These are phyloP conservation scores for Boletus pseudo-olivaceus DNA, from an alignment of 768 basidiomycete genomes.

Conservation along the genomic window DNA sequence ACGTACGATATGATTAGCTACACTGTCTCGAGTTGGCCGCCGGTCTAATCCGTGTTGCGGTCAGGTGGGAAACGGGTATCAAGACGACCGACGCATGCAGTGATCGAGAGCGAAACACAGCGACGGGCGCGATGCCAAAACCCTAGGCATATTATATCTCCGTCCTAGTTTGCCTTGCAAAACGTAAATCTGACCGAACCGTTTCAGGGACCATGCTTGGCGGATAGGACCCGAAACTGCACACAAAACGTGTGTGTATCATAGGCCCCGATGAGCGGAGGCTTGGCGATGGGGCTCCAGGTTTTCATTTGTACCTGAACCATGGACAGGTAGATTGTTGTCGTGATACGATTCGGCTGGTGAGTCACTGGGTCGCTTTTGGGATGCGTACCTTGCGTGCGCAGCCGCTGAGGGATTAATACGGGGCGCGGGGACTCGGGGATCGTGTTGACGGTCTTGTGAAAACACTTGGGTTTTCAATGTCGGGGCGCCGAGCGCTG, in stretches of 20 bases:
- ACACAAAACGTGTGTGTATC: background rate
- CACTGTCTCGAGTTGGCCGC: background rate
- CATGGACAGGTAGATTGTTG: background rate
- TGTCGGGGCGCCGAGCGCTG: background rate
- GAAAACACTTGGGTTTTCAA: background rate
- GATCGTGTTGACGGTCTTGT: background rate
- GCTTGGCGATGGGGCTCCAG: background rate
- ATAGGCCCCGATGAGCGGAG: background rate
- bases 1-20: slow-evolving; percentile 16
- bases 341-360: background rate
- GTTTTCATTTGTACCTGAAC: background rate
- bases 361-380: background rate
- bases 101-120: background rate
- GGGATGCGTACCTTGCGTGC: background rate
- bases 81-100: background rate
- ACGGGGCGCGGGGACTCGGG: background rate
- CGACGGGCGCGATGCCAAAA: background rate
- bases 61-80: slow-evolving; percentile 9
- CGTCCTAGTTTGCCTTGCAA: background rate
- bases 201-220: background rate
- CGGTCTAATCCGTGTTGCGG: background rate
- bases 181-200: background rate
- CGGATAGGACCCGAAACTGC: background rate
- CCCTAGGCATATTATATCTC: background rate
- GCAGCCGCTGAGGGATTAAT: background rate